Conservation (phyloP, 2,329 filamentous ascomycete genomes). For the Colletotrichum sp. region DNA sequence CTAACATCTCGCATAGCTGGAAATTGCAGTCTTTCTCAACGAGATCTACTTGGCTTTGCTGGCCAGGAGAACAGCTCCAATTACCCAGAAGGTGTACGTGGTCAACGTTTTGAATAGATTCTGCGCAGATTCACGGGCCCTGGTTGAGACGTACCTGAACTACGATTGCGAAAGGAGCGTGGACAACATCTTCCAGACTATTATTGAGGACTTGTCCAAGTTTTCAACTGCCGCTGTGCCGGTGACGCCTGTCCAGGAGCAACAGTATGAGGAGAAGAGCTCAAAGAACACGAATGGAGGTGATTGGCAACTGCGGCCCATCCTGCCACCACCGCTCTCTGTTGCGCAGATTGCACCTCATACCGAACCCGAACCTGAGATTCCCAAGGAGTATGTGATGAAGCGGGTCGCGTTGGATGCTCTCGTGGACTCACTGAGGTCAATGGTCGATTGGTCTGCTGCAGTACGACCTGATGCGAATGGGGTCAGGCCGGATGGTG, state of each 20-base stretch:
- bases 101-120: constrained; percentile 84
- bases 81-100: constrained; percentile 92
- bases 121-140: constrained; percentile 81
- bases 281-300: constrained; percentile 62
- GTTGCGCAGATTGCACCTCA: constrained; percentile 73
- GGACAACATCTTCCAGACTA: constrained; percentile 95
- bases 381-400: constrained; percentile 88
- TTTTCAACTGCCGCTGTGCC: constrained; percentile 81
- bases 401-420: constrained; percentile 90
- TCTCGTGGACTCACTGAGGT: constrained; percentile 85
- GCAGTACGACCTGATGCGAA: constrained; percentile 67
- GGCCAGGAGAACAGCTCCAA: constrained; percentile 83
- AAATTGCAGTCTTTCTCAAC: constrained; percentile 96
- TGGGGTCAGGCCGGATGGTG: constrained; percentile 30
- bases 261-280: constrained; percentile 83
- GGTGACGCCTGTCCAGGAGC: constrained; percentile 79
- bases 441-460: constrained; percentile 89
- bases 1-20: constrained; percentile 68
- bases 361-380: constrained; percentile 68
- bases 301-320: constrained; percentile 89
- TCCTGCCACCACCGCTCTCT: constrained; percentile 84
- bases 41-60: constrained; percentile 95
- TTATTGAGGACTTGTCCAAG: constrained; percentile 92
- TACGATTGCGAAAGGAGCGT: constrained; percentile 96
- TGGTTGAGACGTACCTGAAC: constrained; percentile 96